Percentiles rank a stretch among this genome's conserved stretches.
phyloP scores from a whole-genome alignment of 176 grass and related monocot species.

The Musa troglodytarum region DNA sequence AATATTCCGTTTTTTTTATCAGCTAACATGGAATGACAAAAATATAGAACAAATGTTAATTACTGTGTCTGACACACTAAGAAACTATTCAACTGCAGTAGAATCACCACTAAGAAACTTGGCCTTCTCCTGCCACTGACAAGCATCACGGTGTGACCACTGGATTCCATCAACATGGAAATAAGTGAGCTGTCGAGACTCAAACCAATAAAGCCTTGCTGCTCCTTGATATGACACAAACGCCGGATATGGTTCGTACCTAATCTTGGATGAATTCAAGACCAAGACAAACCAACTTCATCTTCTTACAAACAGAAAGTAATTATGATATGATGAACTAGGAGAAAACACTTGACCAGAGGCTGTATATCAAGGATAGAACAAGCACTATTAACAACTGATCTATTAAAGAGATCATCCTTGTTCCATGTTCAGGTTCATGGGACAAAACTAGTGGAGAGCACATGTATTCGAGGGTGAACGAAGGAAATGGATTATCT shows the following conservation, averaged over 20 bases:
- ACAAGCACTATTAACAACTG: conserved; percentile 44
- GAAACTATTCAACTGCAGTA: not conserved
- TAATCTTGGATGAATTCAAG: not conserved
- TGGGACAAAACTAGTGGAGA: conserved; percentile 27
- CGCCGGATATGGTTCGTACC: too few species aligned
- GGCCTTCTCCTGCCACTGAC: not conserved
- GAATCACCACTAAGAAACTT: not conserved
- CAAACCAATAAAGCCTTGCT: not conserved
- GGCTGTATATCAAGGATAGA: conserved; percentile 36
- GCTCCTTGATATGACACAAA: not conserved
- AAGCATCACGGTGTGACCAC: not conserved
- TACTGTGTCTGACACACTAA: not conserved
- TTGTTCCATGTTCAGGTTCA: conserved; percentile 25
- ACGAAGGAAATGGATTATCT: conserved; percentile 37
- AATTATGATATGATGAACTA: conserved; percentile 15
- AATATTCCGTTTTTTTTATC: not conserved
- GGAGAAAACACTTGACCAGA: conserved; percentile 26
- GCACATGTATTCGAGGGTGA: conserved; percentile 72
- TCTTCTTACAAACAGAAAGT: not conserved
- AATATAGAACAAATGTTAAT: not conserved
- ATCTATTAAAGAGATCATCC: conserved; percentile 49
- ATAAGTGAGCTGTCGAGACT: not conserved
- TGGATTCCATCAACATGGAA: not conserved
- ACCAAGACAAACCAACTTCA: not conserved
- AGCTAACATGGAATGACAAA: not conserved